phyloP scores from a whole-genome alignment of 2,329 filamentous ascomycete species.

The Capronia americana region DNA sequence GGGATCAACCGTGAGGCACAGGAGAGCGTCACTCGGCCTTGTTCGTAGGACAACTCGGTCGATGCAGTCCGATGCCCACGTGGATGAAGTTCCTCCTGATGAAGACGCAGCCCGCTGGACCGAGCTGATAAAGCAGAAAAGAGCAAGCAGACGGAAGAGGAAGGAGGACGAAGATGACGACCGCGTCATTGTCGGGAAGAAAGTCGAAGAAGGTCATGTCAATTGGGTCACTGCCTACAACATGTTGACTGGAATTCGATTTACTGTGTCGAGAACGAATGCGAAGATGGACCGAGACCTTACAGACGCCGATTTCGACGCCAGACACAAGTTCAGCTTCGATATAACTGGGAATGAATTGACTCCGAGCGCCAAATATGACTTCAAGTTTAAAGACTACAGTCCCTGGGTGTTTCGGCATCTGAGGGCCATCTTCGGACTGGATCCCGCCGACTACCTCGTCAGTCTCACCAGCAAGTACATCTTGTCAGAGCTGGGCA shows the following conservation, averaged over 20 bases:
- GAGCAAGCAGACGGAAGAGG: conserved; percentile 82
- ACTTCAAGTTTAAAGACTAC: conserved; percentile 99
- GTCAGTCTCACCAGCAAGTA: conserved; percentile 99
- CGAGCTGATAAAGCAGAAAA: conserved; percentile 88
- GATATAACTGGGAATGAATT: conserved; percentile 97
- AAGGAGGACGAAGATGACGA: conserved; percentile 92
- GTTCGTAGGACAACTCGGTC: conserved; percentile 82
- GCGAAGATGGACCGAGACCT: conserved; percentile 92
- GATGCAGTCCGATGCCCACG: conserved; percentile 79
- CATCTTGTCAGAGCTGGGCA: conserved; percentile 94
- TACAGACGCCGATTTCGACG: conserved; percentile 89
- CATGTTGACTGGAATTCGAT: conserved; percentile 98
- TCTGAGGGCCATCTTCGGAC: conserved; percentile 81
- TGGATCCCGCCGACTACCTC: conserved; percentile 96
- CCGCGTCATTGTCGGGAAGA: conserved; percentile 88
- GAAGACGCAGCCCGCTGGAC: conserved; percentile 92
- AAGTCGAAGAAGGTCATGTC: conserved; percentile 95
- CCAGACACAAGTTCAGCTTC: conserved; percentile 97
- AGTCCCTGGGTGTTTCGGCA: conserved; percentile 99
- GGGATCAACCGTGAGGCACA: conserved; percentile 55
- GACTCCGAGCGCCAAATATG: conserved; percentile 97
- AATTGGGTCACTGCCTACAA: conserved; percentile 99
- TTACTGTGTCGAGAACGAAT: conserved; percentile 93
- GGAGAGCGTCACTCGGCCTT: conserved; percentile 83
- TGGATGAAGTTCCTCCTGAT: conserved; percentile 83